Evolutionary conservation across 768 basidiomycete genomes (phyloP).

Genomic region (Auriscalpium microsporum): DNA sequence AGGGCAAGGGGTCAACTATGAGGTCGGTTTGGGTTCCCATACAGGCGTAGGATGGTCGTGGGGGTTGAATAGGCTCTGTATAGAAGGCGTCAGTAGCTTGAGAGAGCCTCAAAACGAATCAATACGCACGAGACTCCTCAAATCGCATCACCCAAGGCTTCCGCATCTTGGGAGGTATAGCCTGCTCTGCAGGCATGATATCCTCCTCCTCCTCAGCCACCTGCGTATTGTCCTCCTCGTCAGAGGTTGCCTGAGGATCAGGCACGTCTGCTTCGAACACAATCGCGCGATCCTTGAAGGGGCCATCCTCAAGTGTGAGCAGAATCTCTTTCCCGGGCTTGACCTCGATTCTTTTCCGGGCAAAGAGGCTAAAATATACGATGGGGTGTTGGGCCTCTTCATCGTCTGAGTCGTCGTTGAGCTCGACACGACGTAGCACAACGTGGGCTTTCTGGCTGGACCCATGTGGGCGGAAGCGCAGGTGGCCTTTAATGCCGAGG

Average conservation of each 20-base stretch:
- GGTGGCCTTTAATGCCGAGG: conserved; percentile 50
- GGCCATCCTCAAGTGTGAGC: conserved; percentile 47
- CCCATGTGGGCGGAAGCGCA: conserved; percentile 62
- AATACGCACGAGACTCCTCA: conserved; percentile 21
- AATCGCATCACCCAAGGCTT: conserved; percentile 46
- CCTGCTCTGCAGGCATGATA: conserved; percentile 23
- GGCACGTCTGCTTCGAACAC: conserved; percentile 47
- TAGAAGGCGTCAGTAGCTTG: too few relatives aligned
- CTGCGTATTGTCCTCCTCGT: conserved; percentile 34
- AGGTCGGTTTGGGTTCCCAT: conserved; percentile 39
- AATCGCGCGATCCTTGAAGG: conserved; percentile 48
- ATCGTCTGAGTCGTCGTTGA: conserved; percentile 36
- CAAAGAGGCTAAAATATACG: conserved; percentile 56
- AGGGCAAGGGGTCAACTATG: neutral
- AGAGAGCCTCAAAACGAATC: too few relatives aligned
- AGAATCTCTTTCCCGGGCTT: conserved; percentile 66
- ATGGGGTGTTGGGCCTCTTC: conserved; percentile 29
- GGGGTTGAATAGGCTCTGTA: neutral
- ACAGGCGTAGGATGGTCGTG: conserved; percentile 24
- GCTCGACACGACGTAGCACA: conserved; percentile 52
- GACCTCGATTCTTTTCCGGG: conserved; percentile 61
- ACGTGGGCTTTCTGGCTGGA: conserved; percentile 62
- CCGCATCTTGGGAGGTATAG: conserved; percentile 58
- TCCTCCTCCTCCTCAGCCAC: conserved; percentile 34
- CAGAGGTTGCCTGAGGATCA: conserved; percentile 22